These are phyloP conservation scores for Solanum arcanum DNA, from an alignment of 257 asterid genomes.

Conservation along the genomic window DNA sequence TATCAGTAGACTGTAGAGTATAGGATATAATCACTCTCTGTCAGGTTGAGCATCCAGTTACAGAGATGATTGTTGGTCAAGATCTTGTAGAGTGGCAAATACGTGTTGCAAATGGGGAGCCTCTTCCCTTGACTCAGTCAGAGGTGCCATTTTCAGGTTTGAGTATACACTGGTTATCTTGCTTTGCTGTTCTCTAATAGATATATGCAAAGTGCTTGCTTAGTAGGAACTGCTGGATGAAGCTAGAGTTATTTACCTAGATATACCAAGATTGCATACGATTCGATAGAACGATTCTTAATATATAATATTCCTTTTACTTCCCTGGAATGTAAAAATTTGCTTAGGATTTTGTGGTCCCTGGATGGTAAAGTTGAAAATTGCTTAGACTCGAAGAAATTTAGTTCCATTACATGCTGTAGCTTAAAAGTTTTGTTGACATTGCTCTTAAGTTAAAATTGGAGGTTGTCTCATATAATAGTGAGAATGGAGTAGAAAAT, in stretches of 20 bases:
- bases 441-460: background rate
- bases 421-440: background rate
- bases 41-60: conserved; percentile 98
- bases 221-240: background rate
- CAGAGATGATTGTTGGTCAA: conserved; percentile 98
- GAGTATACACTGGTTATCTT: background rate
- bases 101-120: conserved; percentile 90
- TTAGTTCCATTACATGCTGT: background rate
- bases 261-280: background rate
- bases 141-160: conserved; percentile 88
- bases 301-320: background rate
- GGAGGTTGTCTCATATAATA: background rate
- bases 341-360: background rate
- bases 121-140: conserved; percentile 76
- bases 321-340: background rate
- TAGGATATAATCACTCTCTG: conserved; percentile 2
- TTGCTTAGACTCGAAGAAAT: background rate
- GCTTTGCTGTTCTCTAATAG: background rate
- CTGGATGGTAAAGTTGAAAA: background rate
- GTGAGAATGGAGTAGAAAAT: background rate
- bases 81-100: conserved; percentile 99
- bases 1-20: conserved; percentile 7
- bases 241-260: background rate
- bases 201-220: background rate
- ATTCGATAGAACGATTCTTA: background rate